Evolutionary conservation across 805 yeast species (phyloP), one percentile per base, ranked within the genome.

Genomic region (Barnettozyma populi): DNA sequence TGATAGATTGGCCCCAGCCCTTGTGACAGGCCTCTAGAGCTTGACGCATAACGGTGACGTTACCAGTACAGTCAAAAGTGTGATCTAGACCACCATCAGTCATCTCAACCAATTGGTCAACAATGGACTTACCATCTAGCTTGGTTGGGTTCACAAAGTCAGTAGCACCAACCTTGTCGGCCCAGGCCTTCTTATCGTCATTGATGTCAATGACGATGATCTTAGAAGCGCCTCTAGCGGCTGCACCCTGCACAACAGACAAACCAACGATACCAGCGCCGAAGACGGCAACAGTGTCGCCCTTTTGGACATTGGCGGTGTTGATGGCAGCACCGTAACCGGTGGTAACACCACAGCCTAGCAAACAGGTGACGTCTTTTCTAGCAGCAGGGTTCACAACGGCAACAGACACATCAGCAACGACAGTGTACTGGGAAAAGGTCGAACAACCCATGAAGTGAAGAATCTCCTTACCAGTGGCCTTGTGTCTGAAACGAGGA

Each of bases 371-470:
- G 64, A 84, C 80, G 63, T 88, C 96, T 66, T 82, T 75, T 52
- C 88, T 86, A 50, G 96, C 97, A 55, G 79, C 69, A 50, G 84
- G 83, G 67, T 89, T 82, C 55, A 94, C 88, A 16, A 96, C 94
- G 49, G 90, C 99, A 41, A 94, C 88, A 11, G 97, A 90, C 50
- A 94, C 94, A 67, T 94, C 98, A 38, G 98, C 96, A 39, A 94
- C 96, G 48, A 94, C 99, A 13, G 99, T 92, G 69, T 94, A 94
- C 73, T 94, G 95, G 35, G 97, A 82, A 70, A 94, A 94, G 25
- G 97, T 86, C 32, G 98, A 92, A 69, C 96, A 87, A 43, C 99
- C 99, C 99, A 94, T 94, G 69, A 88, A 94, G 70, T 94, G 98
- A 60, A 82, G 75, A 47, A 94, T 69, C 39, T 82, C 78, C 72